Conservation (phyloP, 352 stramenopile genomes). For the Phytophthora multivora region DNA sequence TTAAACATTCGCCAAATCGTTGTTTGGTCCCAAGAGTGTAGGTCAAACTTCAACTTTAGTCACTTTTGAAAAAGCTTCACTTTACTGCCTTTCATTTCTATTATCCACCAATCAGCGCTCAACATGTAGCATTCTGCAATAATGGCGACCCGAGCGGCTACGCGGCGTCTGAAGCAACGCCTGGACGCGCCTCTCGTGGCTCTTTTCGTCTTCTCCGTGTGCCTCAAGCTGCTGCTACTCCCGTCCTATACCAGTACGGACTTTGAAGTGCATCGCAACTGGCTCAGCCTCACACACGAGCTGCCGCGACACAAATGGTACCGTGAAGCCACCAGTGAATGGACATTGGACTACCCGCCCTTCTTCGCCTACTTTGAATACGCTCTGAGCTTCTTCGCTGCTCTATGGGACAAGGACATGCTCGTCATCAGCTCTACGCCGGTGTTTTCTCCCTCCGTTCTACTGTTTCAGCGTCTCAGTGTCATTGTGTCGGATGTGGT, state of each 20-base stretch:
- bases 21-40: conserved; percentile 15
- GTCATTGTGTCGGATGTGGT: conserved; percentile 92
- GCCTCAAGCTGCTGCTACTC: conserved; percentile 90
- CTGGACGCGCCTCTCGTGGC: conserved; percentile 50
- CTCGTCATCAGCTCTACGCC: conserved; percentile 64
- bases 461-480: conserved; percentile 94
- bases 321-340: conserved; percentile 94
- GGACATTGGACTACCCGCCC: conserved; percentile 99
- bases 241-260: conserved; percentile 96
- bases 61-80: neutral
- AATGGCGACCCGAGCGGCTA: conserved; percentile 19
- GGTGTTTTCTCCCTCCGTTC: conserved; percentile 56
- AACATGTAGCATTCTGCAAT: conserved; percentile 16
- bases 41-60: conserved; percentile 22
- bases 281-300: conserved; percentile 95
- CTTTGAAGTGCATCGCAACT: conserved; percentile 99
- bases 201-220: conserved; percentile 56
- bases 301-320: conserved; percentile 94
- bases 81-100: neutral
- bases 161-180: conserved; percentile 18
- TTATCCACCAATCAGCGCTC: conserved; percentile 10
- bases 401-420: conserved; percentile 63
- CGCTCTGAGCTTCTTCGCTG: conserved; percentile 69
- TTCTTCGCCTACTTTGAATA: conserved; percentile 98
- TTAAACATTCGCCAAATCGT: neutral